Conservation (phyloP, 2,329 filamentous ascomycete genomes). For the Aotearoamyces nothofagi region DNA sequence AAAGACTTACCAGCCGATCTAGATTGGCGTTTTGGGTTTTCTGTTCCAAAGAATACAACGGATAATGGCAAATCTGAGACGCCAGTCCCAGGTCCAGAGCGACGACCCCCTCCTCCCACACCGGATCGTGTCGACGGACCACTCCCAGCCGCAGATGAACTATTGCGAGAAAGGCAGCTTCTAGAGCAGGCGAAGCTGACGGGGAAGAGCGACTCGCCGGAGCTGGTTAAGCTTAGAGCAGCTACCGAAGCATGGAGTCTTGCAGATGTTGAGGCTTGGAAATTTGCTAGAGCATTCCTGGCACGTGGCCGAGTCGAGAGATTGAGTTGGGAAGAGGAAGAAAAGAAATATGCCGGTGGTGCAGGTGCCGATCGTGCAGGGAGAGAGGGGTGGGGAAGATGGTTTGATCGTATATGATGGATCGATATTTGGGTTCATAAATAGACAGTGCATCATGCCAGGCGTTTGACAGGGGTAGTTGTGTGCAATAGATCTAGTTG, state of each 20-base stretch:
- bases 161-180: slow-evolving; percentile 37
- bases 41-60: slow-evolving; percentile 44
- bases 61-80: slow-evolving; percentile 38
- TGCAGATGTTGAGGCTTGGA: slow-evolving; percentile 65
- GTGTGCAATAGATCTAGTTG: slow-evolving; percentile 6
- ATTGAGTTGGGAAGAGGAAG: slow-evolving; percentile 53
- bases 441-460: no score
- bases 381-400: slow-evolving; percentile 14
- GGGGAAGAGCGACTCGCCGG: slow-evolving; percentile 24
- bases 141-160: slow-evolving; percentile 33
- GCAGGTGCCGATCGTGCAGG: slow-evolving; percentile 27
- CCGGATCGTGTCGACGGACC: slow-evolving; percentile 32
- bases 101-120: slow-evolving; percentile 32
- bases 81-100: slow-evolving; percentile 41
- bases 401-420: slow-evolving; percentile 16
- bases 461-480: no score
- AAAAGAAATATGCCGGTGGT: slow-evolving; percentile 46
- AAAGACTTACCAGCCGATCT: slow-evolving; percentile 44
- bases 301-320: slow-evolving; percentile 49
- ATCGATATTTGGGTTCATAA: no score
- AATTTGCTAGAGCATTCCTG: slow-evolving; percentile 53
- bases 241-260: slow-evolving; percentile 53
- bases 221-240: slow-evolving; percentile 30
- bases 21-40: slow-evolving; percentile 84
- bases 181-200: slow-evolving; percentile 37